Base-by-base conservation (phyloP, 805 yeast genomes). In the Huiozyma sinensis region DNA sequence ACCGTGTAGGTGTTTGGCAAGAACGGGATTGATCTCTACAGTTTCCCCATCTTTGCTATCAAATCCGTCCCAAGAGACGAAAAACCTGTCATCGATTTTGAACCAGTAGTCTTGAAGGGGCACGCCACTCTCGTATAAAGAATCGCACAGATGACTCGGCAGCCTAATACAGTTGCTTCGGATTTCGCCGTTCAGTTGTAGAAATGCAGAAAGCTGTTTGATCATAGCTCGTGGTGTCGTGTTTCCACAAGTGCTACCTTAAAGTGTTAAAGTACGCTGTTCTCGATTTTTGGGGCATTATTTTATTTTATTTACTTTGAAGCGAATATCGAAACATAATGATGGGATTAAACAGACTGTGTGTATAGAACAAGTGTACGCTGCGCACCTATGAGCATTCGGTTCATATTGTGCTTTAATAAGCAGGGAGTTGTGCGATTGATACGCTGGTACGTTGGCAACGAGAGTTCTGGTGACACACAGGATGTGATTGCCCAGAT, bases 391-490 rank as follows among this genome's bases (percentile, higher is more conserved):
- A 87, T 88, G 95, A 73, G 86, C 5, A 73, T 89, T 12, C 88
- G 86, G 51, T 90, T 77, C 65, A 70, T 90, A 36, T 64, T 89
- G 36, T 82, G 90, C 38, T 79, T 90, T 60, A 90, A 90, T 60
- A 74, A 95, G 46, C 97, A 90, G 65, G 97, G 98, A n/a, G 84
- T 84, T 51, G 77, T 90, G 24, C 75, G 98, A 47, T 66, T 90
- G 11, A 81, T 85, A 6, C 83, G 87, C 61, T 89, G 94, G 89
- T 90, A 73, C 58, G 58, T 53, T 13, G 45, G 33, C 11, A 39
- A 37, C 13, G 46, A 40, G 6, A 32, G 31, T 10, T 41, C 39
- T 7, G 12, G 35, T 5, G 66, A 64, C 34, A 65, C 67, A 40
- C 61, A 54, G 36, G 59, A 52, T 11, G 45, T 48, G 28, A 59